Percentiles rank a stretch among this genome's conserved stretches.
These are phyloP conservation scores for Sclerotiophoma versabilis DNA, from an alignment of 2,329 filamentous ascomycete genomes.

Conservation along the genomic window DNA sequence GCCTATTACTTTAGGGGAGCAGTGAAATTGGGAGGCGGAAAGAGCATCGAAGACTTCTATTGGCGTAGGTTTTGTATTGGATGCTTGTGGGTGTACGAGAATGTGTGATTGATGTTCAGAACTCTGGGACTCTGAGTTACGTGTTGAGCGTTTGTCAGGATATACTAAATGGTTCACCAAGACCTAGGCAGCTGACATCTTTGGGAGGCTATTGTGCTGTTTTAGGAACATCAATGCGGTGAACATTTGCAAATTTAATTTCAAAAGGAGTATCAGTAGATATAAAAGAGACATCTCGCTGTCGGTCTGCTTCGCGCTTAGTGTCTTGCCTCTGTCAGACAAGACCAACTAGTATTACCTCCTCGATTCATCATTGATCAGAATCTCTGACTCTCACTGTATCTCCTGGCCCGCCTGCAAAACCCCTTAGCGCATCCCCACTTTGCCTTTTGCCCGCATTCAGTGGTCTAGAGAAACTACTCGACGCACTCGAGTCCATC, in stretches of 20 bases:
- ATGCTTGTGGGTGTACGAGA: neutral
- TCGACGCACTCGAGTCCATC: conserved; percentile 3
- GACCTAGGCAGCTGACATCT: too few species aligned
- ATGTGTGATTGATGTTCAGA: too few species aligned
- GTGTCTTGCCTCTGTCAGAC: too few species aligned
- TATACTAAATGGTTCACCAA: too few species aligned
- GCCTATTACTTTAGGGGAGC: neutral
- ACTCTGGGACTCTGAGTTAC: too few species aligned
- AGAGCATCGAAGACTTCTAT: neutral
- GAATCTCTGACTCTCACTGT: neutral
- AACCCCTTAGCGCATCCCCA: neutral
- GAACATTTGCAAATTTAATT: too few species aligned
- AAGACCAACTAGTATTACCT: neutral
- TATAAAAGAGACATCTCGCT: too few species aligned
- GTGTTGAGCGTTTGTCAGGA: too few species aligned
- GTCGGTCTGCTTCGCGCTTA: too few species aligned
- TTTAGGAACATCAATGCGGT: too few species aligned
- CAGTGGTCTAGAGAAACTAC: conserved; percentile 14
- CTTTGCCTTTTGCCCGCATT: conserved; percentile 4
- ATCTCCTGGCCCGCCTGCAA: neutral
- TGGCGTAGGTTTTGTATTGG: neutral
- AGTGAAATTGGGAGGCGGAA: neutral
- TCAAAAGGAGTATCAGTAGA: too few species aligned
- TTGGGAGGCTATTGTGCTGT: too few species aligned
- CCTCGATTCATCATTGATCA: neutral